These are phyloP conservation scores for Diaporthe sp. DNA, from an alignment of 2,329 filamentous ascomycete species.

Conservation along the genomic window DNA sequence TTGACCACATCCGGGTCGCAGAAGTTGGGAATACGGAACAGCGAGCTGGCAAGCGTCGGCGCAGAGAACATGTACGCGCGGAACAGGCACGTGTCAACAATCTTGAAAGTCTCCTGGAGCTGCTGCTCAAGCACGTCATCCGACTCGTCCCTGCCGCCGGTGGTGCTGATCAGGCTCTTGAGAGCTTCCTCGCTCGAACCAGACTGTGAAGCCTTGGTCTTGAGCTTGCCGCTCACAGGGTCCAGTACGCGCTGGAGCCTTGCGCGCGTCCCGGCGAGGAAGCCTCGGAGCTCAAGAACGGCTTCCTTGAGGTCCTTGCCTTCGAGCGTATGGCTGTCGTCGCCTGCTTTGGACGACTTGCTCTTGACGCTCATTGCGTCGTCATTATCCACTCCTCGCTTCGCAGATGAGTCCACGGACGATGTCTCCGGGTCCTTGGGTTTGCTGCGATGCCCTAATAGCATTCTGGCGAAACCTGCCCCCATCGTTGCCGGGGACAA, in stretches of 20 bases:
- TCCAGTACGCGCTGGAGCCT: slow-evolving; percentile 71
- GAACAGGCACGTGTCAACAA: slow-evolving; percentile 96
- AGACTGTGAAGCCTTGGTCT: slow-evolving; percentile 56
- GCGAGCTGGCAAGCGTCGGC: slow-evolving; percentile 83
- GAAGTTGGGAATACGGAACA: slow-evolving; percentile 97
- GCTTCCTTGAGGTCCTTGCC: slow-evolving; percentile 87
- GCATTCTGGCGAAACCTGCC: slow-evolving; percentile 64
- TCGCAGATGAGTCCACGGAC: slow-evolving; percentile 68
- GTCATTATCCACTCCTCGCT: slow-evolving; percentile 62
- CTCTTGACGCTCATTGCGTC: slow-evolving; percentile 67
- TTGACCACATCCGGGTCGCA: slow-evolving; percentile 97
- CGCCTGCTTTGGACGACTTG: slow-evolving; percentile 49
- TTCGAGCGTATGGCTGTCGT: slow-evolving; percentile 64
- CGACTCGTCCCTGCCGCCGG: slow-evolving; percentile 58
- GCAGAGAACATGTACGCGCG: slow-evolving; percentile 93
- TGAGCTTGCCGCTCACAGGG: slow-evolving; percentile 70
- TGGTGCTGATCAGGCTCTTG: slow-evolving; percentile 56
- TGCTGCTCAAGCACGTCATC: slow-evolving; percentile 75
- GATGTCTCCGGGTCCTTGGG: slow-evolving; percentile 59
- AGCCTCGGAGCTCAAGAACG: slow-evolving; percentile 85
- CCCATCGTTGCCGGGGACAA: slow-evolving; percentile 49
- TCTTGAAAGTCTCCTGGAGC: slow-evolving; percentile 78
- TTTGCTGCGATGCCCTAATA: slow-evolving; percentile 58
- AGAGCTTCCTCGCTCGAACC: slow-evolving; percentile 61
- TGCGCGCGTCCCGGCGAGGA: slow-evolving; percentile 85